These are phyloP conservation scores for Bolboschoenus planiculmis DNA, from an alignment of 176 grass and related monocot species.

Conservation along the genomic window DNA sequence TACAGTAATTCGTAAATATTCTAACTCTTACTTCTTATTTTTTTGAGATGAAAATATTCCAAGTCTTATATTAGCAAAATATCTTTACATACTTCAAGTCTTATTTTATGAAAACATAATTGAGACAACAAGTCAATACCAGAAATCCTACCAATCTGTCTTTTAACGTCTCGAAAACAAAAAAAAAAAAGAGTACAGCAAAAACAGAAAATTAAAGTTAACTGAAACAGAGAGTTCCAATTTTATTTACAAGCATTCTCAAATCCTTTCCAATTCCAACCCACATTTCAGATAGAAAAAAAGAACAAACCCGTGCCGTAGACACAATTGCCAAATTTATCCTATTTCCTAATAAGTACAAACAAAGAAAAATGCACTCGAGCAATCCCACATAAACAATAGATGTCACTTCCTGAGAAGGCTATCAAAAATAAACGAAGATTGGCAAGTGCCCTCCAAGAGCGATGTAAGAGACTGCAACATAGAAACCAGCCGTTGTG, in stretches of 20 bases:
- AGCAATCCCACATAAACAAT: not conserved
- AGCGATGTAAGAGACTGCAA: slow-evolving; percentile 47
- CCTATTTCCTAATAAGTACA: slow-evolving; percentile 17
- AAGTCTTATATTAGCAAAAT: not conserved
- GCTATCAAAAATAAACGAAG: slow-evolving; percentile 10
- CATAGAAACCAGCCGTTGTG: slow-evolving; percentile 48
- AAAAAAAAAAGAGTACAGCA: not conserved
- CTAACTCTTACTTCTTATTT: too few species aligned
- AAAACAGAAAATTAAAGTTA: not conserved
- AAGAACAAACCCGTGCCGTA: not conserved
- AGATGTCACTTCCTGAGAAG: slow-evolving; percentile 11
- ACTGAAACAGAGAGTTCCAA: not conserved
- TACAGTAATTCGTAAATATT: too few species aligned
- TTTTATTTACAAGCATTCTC: slow-evolving; percentile 15
- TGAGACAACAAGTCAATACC: not conserved
- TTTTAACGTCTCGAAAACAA: not conserved
- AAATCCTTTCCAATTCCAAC: slow-evolving; percentile 10
- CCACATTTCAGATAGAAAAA: not conserved
- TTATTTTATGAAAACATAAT: not conserved
- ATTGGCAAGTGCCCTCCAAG: slow-evolving; percentile 37
- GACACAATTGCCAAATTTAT: slow-evolving; percentile 9
- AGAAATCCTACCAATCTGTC: not conserved
- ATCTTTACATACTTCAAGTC: not conserved
- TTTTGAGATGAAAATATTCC: too few species aligned
- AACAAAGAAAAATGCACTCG: slow-evolving; percentile 13